Evolutionary conservation across 768 basidiomycete genomes (phyloP).

Genomic region (Phaffia tasmanica): DNA sequence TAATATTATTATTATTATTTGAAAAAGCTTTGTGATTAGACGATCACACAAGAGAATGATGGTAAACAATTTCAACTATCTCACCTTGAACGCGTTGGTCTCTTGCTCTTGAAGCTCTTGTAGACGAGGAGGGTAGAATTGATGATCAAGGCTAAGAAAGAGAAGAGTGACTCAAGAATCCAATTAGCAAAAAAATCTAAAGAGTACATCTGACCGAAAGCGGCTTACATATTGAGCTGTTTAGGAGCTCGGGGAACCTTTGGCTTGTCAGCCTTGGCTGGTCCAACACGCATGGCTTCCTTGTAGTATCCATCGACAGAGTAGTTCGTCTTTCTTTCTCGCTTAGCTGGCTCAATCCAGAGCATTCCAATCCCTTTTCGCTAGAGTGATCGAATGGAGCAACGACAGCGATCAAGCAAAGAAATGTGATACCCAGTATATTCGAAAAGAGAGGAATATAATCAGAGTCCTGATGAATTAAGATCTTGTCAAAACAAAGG

Average conservation of each 20-base stretch:
- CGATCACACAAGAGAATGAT: conserved; percentile 42
- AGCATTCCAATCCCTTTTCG: conserved; percentile 31
- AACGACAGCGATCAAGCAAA: neutral
- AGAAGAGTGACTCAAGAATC: neutral
- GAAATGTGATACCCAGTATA: conserved; percentile 4
- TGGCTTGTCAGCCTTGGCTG: conserved; percentile 61
- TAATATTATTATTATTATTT: too few relatives aligned
- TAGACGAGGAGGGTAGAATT: conserved; percentile 80
- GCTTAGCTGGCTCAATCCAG: conserved; percentile 73
- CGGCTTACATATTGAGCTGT: conserved; percentile 64
- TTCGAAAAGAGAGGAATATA: neutral
- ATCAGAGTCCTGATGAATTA: neutral
- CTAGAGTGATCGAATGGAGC: conserved; percentile 3
- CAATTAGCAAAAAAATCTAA: neutral
- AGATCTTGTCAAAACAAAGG: neutral
- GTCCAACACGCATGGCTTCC: conserved; percentile 65
- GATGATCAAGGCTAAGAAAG: conserved; percentile 70
- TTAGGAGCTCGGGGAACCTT: conserved; percentile 79
- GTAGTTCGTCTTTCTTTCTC: conserved; percentile 76
- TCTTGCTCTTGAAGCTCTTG: conserved; percentile 77
- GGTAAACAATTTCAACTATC: neutral
- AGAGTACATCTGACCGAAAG: neutral
- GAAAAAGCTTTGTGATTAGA: too few relatives aligned
- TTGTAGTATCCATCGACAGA: conserved; percentile 94
- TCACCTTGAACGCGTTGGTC: conserved; percentile 63